Conservation (phyloP, 768 basidiomycete species). For the Chlorophyllum brunneum region DNA sequence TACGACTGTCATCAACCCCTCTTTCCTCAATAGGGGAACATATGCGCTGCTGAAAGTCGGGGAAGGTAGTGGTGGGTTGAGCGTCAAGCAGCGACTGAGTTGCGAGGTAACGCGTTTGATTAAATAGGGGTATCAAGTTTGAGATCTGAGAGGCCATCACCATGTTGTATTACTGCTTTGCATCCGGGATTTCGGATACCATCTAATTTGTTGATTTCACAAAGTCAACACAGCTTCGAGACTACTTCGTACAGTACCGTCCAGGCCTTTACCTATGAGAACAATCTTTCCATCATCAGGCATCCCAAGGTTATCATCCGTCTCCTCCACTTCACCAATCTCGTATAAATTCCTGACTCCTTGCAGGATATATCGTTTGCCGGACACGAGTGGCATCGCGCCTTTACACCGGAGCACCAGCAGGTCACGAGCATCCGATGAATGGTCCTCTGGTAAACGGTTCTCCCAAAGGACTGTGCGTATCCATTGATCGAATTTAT, state of each 20-base stretch:
- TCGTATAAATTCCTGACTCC: slow-evolving; percentile 93
- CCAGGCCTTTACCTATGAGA: slow-evolving; percentile 80
- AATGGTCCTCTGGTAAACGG: slow-evolving; percentile 33
- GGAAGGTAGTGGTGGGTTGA: slow-evolving; percentile 18
- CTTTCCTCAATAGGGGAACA: slow-evolving; percentile 59
- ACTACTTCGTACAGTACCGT: slow-evolving; percentile 50
- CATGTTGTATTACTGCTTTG: slow-evolving; percentile 1
- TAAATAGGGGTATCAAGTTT: slow-evolving; percentile 6
- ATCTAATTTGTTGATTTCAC: slow-evolving; percentile 4
- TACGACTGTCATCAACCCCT: slow-evolving; percentile 83
- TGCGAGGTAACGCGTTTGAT: slow-evolving; percentile 4
- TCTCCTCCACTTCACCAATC: slow-evolving; percentile 41
- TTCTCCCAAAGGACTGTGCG: slow-evolving; percentile 81
- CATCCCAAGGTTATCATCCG: slow-evolving; percentile 37
- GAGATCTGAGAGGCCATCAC: slow-evolving; percentile 1
- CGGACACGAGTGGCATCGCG: slow-evolving; percentile 52
- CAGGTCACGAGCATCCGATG: slow-evolving; percentile 25
- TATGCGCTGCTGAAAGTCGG: slow-evolving; percentile 46
- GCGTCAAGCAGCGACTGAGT: slow-evolving; percentile 30
- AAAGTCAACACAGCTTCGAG: slow-evolving; percentile 34
- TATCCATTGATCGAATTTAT: slow-evolving; percentile 74
- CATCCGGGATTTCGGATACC: background rate
- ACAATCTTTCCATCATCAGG: slow-evolving; percentile 76
- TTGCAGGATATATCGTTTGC: slow-evolving; percentile 74
- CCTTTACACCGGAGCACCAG: slow-evolving; percentile 89